phyloP scores from a whole-genome alignment of 768 basidiomycete genomes.

The Suillus occidentalis region DNA sequence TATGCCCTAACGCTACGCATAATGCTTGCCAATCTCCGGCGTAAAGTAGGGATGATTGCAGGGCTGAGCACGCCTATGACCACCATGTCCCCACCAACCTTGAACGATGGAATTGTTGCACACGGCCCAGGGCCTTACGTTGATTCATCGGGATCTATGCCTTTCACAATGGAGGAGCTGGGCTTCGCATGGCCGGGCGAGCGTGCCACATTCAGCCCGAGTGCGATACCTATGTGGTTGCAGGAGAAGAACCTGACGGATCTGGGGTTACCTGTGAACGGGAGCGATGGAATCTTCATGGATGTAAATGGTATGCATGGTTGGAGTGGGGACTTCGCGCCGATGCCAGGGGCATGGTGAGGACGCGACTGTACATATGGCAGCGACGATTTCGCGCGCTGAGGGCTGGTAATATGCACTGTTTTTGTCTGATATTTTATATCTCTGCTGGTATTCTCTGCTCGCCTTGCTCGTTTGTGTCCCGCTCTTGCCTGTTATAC shows the following conservation, averaged over 20 bases:
- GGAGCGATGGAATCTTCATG: slow-evolving; percentile 88
- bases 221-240: slow-evolving; percentile 86
- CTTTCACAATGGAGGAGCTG: slow-evolving; percentile 84
- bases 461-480: slow-evolving; percentile 1
- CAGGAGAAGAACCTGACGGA: slow-evolving; percentile 92
- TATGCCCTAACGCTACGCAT: slow-evolving; percentile 90
- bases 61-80: slow-evolving; percentile 49
- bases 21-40: slow-evolving; percentile 89
- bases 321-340: slow-evolving; percentile 73
- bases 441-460: background rate
- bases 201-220: slow-evolving; percentile 69
- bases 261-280: slow-evolving; percentile 88
- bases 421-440: slow-evolving; percentile 1
- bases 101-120: slow-evolving; percentile 56
- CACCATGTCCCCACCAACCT: slow-evolving; percentile 50
- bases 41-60: slow-evolving; percentile 73
- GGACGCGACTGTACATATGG: slow-evolving; percentile 13
- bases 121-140: slow-evolving; percentile 41
- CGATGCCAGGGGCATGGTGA: slow-evolving; percentile 87
- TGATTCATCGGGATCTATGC: slow-evolving; percentile 53
- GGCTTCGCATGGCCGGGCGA: slow-evolving; percentile 73
- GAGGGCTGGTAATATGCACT: background rate
- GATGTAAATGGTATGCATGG: slow-evolving; percentile 69
- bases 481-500: background rate
- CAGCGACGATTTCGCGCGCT: background rate